phyloP scores from a whole-genome alignment of 108 stramenopile genomes.

The Licmophora abbreviata region DNA sequence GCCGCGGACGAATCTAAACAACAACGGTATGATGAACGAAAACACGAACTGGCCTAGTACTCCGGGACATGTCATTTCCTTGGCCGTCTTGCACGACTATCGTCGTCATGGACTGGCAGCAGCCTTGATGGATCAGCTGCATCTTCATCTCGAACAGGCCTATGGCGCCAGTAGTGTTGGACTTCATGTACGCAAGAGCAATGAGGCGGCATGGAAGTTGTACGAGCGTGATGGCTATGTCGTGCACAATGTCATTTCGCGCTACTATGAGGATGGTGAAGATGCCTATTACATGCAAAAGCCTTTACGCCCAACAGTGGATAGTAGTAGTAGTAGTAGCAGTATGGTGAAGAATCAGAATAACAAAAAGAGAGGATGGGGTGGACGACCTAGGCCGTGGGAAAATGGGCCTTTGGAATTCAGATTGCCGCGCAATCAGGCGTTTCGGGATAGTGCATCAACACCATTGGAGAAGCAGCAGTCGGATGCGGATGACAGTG shows the following conservation, averaged over 20 bases:
- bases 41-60: conserved; percentile 18
- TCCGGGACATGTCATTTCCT: conserved; percentile 80
- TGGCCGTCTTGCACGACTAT: conserved; percentile 67
- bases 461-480: no score
- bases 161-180: conserved; percentile 50
- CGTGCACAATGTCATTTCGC: conserved; percentile 54
- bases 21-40: conserved; percentile 4
- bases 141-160: conserved; percentile 52
- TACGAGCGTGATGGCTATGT: conserved; percentile 68
- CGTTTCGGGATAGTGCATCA: no score
- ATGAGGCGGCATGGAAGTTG: conserved; percentile 58
- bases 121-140: conserved; percentile 66
- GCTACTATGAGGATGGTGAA: conserved; percentile 88
- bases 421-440: conserved; percentile 37
- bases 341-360: not conserved
- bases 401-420: conserved; percentile 40
- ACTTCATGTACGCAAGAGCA: conserved; percentile 72
- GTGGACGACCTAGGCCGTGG: conserved; percentile 23
- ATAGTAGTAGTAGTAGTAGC: not conserved
- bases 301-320: conserved; percentile 18
- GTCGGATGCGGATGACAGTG: no score
- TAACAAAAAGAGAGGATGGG: not conserved
- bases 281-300: conserved; percentile 87
- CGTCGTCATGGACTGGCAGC: conserved; percentile 73
- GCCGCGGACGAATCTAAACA: conserved; percentile 1